These are phyloP conservation scores for Mycena olivaceomarginata DNA, from an alignment of 768 basidiomycete species.

Conservation along the genomic window DNA sequence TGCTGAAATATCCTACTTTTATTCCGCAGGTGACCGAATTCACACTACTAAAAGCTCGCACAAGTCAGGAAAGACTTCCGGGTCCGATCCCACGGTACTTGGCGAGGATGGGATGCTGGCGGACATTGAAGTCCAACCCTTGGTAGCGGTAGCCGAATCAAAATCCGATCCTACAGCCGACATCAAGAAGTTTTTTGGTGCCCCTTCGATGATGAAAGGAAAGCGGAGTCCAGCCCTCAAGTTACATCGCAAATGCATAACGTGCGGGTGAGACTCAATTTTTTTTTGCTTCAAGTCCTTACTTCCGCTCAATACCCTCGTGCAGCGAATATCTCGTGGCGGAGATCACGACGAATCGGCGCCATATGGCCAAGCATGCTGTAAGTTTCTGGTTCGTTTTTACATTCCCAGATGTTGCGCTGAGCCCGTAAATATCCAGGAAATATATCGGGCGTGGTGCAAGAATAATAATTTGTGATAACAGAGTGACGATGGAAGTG, in stretches of 20 bases:
- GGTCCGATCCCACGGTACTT: not conserved
- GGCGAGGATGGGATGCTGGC: slow-evolving; percentile 7
- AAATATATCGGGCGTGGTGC: not conserved
- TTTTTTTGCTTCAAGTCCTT: not conserved
- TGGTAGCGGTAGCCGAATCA: not conserved
- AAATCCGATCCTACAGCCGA: not conserved
- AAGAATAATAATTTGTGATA: slow-evolving; percentile 8
- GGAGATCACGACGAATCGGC: no score
- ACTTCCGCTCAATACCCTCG: not conserved
- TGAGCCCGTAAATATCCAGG: not conserved
- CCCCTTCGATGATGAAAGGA: not conserved
- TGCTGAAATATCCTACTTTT: not conserved
- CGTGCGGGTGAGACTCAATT: not conserved
- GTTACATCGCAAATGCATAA: not conserved
- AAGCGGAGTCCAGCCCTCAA: not conserved
- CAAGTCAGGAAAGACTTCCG: not conserved
- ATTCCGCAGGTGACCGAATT: not conserved
- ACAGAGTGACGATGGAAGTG: no score
- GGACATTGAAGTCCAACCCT: not conserved
- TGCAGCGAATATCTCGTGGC: not conserved
- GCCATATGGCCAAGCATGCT: not conserved
- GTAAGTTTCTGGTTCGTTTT: not conserved
- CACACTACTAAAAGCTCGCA: not conserved
- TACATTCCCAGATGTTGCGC: not conserved
- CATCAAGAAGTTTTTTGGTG: not conserved